Percentiles rank a stretch among this genome's conserved stretches.
phyloP scores from a whole-genome alignment of 306 rosid genomes.

The Ammopiptanthus mongolicus region DNA sequence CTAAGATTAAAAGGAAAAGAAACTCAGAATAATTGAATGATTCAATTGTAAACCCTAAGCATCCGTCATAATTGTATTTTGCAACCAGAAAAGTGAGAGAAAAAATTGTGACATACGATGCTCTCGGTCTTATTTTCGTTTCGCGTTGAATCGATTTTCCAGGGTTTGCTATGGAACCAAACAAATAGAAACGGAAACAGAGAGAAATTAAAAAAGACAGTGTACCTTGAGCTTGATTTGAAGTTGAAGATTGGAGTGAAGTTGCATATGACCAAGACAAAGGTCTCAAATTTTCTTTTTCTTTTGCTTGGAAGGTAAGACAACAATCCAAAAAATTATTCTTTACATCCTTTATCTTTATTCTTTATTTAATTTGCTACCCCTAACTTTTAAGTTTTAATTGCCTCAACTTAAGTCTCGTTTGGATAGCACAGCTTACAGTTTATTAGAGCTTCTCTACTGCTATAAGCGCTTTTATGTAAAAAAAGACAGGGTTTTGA shows the following conservation, averaged over 20 bases:
- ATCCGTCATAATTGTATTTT: neutral
- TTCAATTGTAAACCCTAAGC: constrained; percentile 2
- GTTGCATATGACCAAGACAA: neutral
- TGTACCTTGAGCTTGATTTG: constrained; percentile 4
- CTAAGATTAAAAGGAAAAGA: neutral
- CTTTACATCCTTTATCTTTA: too few relatives aligned
- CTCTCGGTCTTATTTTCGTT: neutral
- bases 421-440: too few relatives aligned
- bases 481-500: too few relatives aligned
- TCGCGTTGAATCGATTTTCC: neutral
- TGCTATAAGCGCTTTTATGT: too few relatives aligned
- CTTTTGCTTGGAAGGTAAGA: neutral
- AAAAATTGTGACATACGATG: neutral
- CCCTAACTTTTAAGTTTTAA: too few relatives aligned
- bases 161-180: constrained; percentile 16
- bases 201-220: neutral
- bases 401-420: too few relatives aligned
- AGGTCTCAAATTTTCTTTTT: neutral
- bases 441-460: too few relatives aligned
- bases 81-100: neutral
- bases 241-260: neutral
- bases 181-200: neutral
- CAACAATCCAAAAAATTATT: neutral
- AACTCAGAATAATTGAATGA: neutral
- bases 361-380: too few relatives aligned